Base-by-base conservation (phyloP, 139 green algal species). In the Ettlia oleoabundans region DNA sequence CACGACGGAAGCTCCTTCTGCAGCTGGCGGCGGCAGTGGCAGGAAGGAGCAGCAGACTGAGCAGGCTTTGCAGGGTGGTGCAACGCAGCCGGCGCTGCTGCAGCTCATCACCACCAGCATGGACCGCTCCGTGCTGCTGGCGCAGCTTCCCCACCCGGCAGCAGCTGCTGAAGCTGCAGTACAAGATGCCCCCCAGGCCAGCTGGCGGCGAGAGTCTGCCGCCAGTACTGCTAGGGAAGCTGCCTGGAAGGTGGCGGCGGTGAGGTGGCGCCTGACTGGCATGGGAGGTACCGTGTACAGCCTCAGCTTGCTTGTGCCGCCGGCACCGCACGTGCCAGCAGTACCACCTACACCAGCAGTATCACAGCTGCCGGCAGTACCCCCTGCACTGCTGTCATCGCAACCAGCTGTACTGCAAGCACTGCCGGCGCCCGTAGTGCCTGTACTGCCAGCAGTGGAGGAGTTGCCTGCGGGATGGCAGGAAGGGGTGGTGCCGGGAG, bases 81-180 rank as follows among this genome's bases (percentile, higher is more conserved):
- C 30, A 41, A 15, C 47, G 19, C 70, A 63, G 47, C 73, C 73
- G n/a, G n/a, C n/a, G 4, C 53, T 61, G 55, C 75, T 81, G 55
- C 75, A 62, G 75, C 28, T 81, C 19, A 19, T 81, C 18, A 81
- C 38, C 9, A 62, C n/a, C 28, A 81, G 75, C 75, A 81, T 81
- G 75, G 75, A 81, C 38, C 75, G 75, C 15, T 55, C 15, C 2
- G 55, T 71, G 10, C 10, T 35, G 28, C 18, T 71, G 38, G 43
- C 40, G 1, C 78, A 55, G 52, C 52, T 84, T 35, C 69, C 37
- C 28, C 63, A 64, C 24, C 63, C 33, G 0, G 73, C 53, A 19
- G 52, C 38, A 35, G 73, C 73, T 35, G 73, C 73, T 21, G 53
- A 22, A 35, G 73, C 73, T 35, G 73, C 73, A 24, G 53, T 10